Evolutionary conservation across 371 early-diverging fungal species (phyloP), one percentile per base, ranked within the genome.

Genomic region (Syncephalastrum racemosum): DNA sequence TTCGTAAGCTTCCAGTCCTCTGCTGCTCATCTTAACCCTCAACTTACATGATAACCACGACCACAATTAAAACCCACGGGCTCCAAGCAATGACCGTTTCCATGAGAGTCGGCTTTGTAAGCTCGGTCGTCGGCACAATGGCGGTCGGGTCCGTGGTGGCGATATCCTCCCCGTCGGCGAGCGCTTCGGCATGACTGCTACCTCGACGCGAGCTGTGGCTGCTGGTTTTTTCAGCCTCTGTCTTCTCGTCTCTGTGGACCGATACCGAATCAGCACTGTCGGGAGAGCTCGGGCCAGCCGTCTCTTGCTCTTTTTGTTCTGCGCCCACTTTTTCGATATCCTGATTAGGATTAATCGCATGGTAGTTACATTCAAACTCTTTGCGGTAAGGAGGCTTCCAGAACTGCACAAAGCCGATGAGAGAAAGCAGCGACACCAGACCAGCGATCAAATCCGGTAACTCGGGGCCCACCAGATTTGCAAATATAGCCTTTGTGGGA

Each of bases 381-480:
- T 63, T 56, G 23, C 67, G 53, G 46, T 72, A 71, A 41, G 63
- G 63, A 0, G 76, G 76, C 16, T 70, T 76, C 76, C 76, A 76
- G 39, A 66, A 76, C 23, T 72, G 76, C 5, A 76, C 76, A 62
- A 76, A 70, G 4, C 39, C 46, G 23, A 76, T 53, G 12, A 67
- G 43, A 6, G 66, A 50, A 16, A 76, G 48, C 16, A 76, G 56
- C 10, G 73, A 76, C 4, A 61, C 65, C 16, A 76, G 53, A 40
- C 72, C 76, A 44, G 72, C 76, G 55, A 76, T 68, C 16, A 76
- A 49, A 59, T 76, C 76, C 12, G 76, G 76, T 15, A 76, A 56
- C 49, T 76, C 76, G 24, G 70, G 70, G 3, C 70, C 70, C 5
- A 72, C 75, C 13, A 74, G 48, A 48, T 74, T 74, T 16, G 75